phyloP scores from a whole-genome alignment of 202 grass and related monocot species.

The Cymbopogon flexuosus region DNA sequence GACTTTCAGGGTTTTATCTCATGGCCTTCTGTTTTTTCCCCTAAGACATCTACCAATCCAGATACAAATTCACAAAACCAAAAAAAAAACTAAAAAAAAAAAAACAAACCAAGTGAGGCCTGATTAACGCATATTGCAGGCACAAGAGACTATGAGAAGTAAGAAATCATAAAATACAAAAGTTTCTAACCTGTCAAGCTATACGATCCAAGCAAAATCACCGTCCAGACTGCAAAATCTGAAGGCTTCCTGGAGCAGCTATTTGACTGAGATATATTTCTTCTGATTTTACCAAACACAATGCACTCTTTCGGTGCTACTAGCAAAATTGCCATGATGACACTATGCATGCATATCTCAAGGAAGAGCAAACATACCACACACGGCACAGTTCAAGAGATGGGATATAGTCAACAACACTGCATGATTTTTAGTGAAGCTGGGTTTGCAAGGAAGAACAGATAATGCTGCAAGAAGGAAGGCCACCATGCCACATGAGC shows the following conservation, averaged over 20 bases:
- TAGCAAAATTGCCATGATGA: conserved; percentile 19
- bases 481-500: neutral
- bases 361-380: conserved; percentile 22
- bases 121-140: conserved; percentile 1
- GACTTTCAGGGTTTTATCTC: too few relatives aligned
- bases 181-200: neutral
- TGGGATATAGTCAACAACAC: conserved; percentile 14
- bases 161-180: neutral
- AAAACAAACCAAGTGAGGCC: conserved; percentile 6
- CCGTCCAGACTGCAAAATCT: neutral
- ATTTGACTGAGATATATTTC: conserved; percentile 32
- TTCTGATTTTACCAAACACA: conserved; percentile 18
- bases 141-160: neutral
- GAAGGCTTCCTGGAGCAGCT: conserved; percentile 25
- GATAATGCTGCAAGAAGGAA: neutral
- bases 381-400: neutral
- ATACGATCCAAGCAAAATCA: conserved; percentile 27
- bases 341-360: conserved; percentile 12
- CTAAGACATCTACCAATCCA: too few relatives aligned
- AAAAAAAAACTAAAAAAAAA: too few relatives aligned
- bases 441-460: conserved; percentile 26
- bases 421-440: conserved; percentile 40
- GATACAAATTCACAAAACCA: too few relatives aligned
- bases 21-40: too few relatives aligned
- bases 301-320: conserved; percentile 23